Conservation (phyloP, 164 flowering plant genomes). For the Vitis cinerea region DNA sequence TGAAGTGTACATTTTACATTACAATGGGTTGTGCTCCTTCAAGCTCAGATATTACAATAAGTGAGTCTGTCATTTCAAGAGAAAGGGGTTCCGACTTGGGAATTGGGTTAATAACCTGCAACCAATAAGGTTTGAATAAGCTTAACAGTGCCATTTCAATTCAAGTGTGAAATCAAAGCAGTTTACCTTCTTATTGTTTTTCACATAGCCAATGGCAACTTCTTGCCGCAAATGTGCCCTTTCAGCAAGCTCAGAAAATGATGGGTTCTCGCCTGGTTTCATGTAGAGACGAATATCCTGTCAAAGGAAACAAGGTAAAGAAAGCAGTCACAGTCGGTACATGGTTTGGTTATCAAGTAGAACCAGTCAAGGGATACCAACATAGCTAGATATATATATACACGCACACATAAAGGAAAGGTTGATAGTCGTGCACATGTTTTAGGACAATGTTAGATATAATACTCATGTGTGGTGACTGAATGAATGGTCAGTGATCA, state of each 20-base stretch:
- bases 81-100: constrained; percentile 73
- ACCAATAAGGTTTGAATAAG: background rate
- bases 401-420: too few species aligned
- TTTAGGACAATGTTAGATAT: too few species aligned
- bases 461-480: too few species aligned
- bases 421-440: too few species aligned
- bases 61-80: constrained; percentile 62
- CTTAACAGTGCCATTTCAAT: background rate
- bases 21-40: constrained; percentile 73
- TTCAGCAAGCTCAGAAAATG: constrained; percentile 84
- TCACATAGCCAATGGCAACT: constrained; percentile 93
- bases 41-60: constrained; percentile 90
- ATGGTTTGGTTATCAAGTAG: background rate
- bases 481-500: too few species aligned
- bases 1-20: constrained; percentile 13
- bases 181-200: constrained; percentile 72
- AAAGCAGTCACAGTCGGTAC: constrained; percentile 1
- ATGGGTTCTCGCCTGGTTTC: constrained; percentile 80
- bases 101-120: constrained; percentile 87
- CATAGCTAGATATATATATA: too few species aligned
- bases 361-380: too few species aligned
- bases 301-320: constrained; percentile 3
- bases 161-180: background rate
- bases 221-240: constrained; percentile 77
- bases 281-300: constrained; percentile 83